Base-by-base conservation (phyloP, 106 monocot species). In the Dendrobium huoshanense region DNA sequence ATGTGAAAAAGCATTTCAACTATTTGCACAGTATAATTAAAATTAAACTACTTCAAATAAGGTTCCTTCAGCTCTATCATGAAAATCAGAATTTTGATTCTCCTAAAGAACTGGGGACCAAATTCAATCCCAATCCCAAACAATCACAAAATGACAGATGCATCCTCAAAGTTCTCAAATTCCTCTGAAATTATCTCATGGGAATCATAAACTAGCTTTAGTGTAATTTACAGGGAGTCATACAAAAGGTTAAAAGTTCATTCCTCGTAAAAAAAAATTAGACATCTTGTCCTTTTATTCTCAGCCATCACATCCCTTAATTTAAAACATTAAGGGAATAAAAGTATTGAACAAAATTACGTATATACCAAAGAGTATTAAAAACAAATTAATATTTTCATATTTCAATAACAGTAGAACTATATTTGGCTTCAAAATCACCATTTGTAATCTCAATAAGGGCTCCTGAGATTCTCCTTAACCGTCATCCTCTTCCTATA, bases 361-460 rank as follows among this genome's bases (percentile, higher is more conserved):
- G 16, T 22, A 74, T 74, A 44, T 16, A 70, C 70, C 27, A 70
- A 40, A 70, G 33, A 44, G 42, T 44, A n/a, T 43, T 42, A 11
- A 74, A 74, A 74, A 37, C 37, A 70, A 70, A 33, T 15, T 70
- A 70, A 70, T 70, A 37, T 70, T 70, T 70, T 16, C 4, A 74
- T 42, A 74, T 43, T 74, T 42, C 20, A 76, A 48, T 76, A 44
- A 75, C 76, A 47, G 22, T 76, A 76, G 25, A 76, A 74, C 74
- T 74, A 49, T 37, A 48, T 51, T 11, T 74, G 44, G 18, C 76
- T 49, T 76, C 76, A 76, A 76, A 76, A 76, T 76, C 74, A 70
- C 33, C 72, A 16, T 31, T 5, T 33, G 18, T 37, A 74, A 43
- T 37, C 37, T 20, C 19, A 42, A 19, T n/a, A 61, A 61, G 20